Conservation (phyloP, 805 yeast species). For the Metschnikowia reukaufii region DNA sequence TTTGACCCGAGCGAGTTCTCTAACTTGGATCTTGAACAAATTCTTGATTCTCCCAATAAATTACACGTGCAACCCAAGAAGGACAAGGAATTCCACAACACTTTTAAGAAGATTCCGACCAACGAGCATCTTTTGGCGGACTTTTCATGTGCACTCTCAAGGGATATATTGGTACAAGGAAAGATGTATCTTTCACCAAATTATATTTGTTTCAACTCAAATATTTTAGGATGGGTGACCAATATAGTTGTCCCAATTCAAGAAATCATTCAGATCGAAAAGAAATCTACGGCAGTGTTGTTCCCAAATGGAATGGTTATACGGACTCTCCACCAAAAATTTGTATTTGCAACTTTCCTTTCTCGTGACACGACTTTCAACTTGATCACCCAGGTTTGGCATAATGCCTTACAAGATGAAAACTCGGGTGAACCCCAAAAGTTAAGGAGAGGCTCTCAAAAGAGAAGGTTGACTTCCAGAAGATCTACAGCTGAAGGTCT, state of each 20-base stretch:
- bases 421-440: neutral
- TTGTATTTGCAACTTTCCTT: conserved; percentile 63
- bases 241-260: conserved; percentile 55
- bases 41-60: conserved; percentile 11
- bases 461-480: conserved; percentile 6
- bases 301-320: conserved; percentile 70
- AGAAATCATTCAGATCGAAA: conserved; percentile 64
- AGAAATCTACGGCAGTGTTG: conserved; percentile 62
- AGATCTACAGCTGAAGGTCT: conserved; percentile 7
- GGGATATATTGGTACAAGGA: conserved; percentile 69
- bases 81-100: conserved; percentile 59
- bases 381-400: conserved; percentile 61
- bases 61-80: conserved; percentile 34
- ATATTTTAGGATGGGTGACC: conserved; percentile 67
- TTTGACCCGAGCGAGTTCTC: conserved; percentile 18
- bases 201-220: conserved; percentile 62
- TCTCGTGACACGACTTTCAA: conserved; percentile 56
- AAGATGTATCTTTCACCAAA: conserved; percentile 56
- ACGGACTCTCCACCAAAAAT: conserved; percentile 60
- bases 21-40: conserved; percentile 14
- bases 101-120: conserved; percentile 52
- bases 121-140: conserved; percentile 60
- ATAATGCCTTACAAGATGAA: conserved; percentile 36
- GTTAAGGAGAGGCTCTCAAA: conserved; percentile 8
- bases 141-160: conserved; percentile 62